Percentiles rank a stretch among this genome's conserved stretches.
Evolutionary conservation across 1,284 basidiomycete species (phyloP).

Genomic region (Naganishia albida): DNA sequence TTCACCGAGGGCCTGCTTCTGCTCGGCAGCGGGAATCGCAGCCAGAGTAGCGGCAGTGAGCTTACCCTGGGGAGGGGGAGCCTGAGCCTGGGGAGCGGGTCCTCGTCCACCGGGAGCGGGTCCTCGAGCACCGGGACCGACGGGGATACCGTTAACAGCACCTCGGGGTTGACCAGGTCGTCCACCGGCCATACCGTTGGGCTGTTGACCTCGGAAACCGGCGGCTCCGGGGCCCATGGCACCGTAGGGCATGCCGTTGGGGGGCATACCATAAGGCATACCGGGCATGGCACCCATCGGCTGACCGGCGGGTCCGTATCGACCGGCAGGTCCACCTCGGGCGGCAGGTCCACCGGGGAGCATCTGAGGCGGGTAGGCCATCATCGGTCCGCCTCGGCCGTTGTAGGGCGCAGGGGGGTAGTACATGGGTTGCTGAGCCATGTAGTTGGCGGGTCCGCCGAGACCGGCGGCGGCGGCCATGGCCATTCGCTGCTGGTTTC

Average conservation of each 20-base stretch:
- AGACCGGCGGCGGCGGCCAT: conserved; percentile 84
- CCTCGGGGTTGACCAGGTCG: conserved; percentile 51
- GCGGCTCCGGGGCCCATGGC: conserved; percentile 42
- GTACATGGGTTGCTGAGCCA: conserved; percentile 78
- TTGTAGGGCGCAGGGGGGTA: conserved; percentile 71
- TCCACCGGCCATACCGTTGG: conserved; percentile 34
- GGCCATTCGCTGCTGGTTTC: conserved; percentile 86
- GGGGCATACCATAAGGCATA: conserved; percentile 49
- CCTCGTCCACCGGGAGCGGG: conserved; percentile 52
- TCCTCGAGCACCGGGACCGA: conserved; percentile 47
- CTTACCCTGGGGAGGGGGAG: conserved; percentile 42
- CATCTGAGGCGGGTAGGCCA: conserved; percentile 67
- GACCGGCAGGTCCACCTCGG: conserved; percentile 68
- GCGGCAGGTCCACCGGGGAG: conserved; percentile 58
- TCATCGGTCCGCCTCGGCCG: conserved; percentile 79
- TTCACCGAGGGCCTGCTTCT: conserved; percentile 96
- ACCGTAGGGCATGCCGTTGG: conserved; percentile 51
- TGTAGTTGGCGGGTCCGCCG: conserved; percentile 68
- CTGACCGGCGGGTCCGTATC: conserved; percentile 57
- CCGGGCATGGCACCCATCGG: conserved; percentile 65
- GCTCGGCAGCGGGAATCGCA: conserved; percentile 76
- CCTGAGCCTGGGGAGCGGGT: conserved; percentile 48
- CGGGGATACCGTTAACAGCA: conserved; percentile 57
- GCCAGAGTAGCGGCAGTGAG: conserved; percentile 64
- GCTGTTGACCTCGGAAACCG: conserved; percentile 36